phyloP scores from a whole-genome alignment of 345 rosid species.

The Erucastrum elatum region DNA sequence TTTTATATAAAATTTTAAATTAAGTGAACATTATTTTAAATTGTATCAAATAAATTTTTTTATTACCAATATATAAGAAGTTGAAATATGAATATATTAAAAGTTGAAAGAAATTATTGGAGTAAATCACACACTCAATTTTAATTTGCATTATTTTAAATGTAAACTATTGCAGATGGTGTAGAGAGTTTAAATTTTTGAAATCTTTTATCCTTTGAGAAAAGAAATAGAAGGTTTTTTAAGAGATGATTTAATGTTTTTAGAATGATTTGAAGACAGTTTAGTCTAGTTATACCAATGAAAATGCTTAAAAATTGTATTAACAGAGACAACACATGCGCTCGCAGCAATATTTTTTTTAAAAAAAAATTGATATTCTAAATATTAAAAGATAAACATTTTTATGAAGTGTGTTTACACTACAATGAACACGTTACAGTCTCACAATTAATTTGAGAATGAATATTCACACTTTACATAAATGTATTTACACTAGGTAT shows the following conservation, averaged over 20 bases:
- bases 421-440: too few relatives aligned
- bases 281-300: not conserved
- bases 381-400: too few relatives aligned
- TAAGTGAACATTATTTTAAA: too few relatives aligned
- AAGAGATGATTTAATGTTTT: constrained; percentile 18
- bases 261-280: not conserved
- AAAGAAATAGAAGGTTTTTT: not conserved
- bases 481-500: too few relatives aligned
- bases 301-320: constrained; percentile 2
- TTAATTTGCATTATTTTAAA: not conserved
- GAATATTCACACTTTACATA: too few relatives aligned
- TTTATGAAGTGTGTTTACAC: too few relatives aligned
- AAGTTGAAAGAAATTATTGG: not conserved
- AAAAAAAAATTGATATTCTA: not conserved
- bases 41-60: too few relatives aligned
- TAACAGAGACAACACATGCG: constrained; percentile 9
- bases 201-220: constrained; percentile 7
- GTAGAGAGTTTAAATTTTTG: not conserved
- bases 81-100: too few relatives aligned
- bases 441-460: too few relatives aligned
- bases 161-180: too few relatives aligned
- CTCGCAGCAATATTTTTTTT: constrained; percentile 15
- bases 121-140: not conserved
- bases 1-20: too few relatives aligned
- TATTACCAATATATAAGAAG: too few relatives aligned